These are phyloP conservation scores for Kingdonia uniflora DNA, from an alignment of 164 flowering plant genomes.

Conservation along the genomic window DNA sequence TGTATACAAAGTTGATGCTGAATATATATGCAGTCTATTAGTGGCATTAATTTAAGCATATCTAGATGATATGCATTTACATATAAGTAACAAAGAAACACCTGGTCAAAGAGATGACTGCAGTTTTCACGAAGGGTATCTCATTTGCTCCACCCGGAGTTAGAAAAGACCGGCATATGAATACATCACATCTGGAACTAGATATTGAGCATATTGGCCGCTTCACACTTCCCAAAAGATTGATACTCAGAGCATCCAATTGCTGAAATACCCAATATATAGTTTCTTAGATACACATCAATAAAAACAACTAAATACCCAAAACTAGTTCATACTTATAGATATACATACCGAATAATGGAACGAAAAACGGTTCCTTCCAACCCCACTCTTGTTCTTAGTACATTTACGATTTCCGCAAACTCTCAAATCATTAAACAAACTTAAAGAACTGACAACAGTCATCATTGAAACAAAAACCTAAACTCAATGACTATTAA, in stretches of 20 bases:
- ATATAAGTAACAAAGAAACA: no score
- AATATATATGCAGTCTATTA: no score
- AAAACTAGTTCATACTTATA: background rate
- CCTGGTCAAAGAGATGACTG: slow-evolving; percentile 38
- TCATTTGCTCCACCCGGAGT: slow-evolving; percentile 26
- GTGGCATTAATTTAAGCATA: no score
- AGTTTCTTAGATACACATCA: background rate
- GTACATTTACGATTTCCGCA: slow-evolving; percentile 13
- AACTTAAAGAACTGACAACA: slow-evolving; percentile 37
- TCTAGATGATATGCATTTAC: no score
- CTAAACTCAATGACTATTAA: slow-evolving; percentile 4
- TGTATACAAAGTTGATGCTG: no score
- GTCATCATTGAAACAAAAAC: slow-evolving; percentile 26
- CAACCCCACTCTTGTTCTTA: slow-evolving; percentile 15
- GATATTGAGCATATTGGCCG: slow-evolving; percentile 20
- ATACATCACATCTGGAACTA: slow-evolving; percentile 21
- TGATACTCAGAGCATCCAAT: slow-evolving; percentile 33
- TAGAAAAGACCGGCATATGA: slow-evolving; percentile 46
- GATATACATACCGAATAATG: slow-evolving; percentile 37
- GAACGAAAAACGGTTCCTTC: slow-evolving; percentile 25
- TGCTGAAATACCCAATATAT: slow-evolving; percentile 19
- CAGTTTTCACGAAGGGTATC: slow-evolving; percentile 35
- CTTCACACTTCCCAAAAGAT: slow-evolving; percentile 21
- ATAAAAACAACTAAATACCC: background rate
- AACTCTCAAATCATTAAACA: slow-evolving; percentile 38